Evolutionary conservation across 768 basidiomycete genomes (phyloP).

Genomic region (Boletus sp.): DNA sequence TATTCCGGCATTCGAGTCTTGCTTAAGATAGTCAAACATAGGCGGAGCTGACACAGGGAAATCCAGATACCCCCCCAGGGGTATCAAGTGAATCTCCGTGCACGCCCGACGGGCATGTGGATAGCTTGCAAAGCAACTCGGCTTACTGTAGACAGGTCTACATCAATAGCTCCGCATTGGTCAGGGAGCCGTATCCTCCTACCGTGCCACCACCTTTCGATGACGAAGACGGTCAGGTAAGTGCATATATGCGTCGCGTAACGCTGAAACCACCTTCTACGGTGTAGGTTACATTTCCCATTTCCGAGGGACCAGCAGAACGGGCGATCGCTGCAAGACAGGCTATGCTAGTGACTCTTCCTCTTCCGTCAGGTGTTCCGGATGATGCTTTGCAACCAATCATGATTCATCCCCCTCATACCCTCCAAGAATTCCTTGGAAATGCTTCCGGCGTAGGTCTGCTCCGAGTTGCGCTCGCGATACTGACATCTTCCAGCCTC

Average conservation of each 20-base stretch:
- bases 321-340: constrained; percentile 55
- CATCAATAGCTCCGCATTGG: constrained; percentile 8
- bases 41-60: not conserved
- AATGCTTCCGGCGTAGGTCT: constrained; percentile 54
- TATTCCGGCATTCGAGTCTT: not conserved
- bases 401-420: constrained; percentile 59
- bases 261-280: not conserved
- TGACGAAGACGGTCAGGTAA: constrained; percentile 16
- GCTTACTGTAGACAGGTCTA: constrained; percentile 21
- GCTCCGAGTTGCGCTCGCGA: not conserved
- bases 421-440: constrained; percentile 67
- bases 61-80: not conserved
- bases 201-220: not conserved
- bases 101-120: constrained; percentile 23
- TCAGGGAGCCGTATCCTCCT: not conserved
- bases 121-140: constrained; percentile 28
- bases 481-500: constrained; percentile 39
- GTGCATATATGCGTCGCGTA: constrained; percentile 16
- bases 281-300: constrained; percentile 1
- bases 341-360: constrained; percentile 54
- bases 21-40: not conserved
- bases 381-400: constrained; percentile 69
- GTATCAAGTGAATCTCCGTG: not conserved
- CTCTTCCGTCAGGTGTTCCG: constrained; percentile 62
- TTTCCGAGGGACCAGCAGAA: constrained; percentile 20